phyloP scores from a whole-genome alignment of 1,284 basidiomycete species.

The Sanguinoderma infundibulare region DNA sequence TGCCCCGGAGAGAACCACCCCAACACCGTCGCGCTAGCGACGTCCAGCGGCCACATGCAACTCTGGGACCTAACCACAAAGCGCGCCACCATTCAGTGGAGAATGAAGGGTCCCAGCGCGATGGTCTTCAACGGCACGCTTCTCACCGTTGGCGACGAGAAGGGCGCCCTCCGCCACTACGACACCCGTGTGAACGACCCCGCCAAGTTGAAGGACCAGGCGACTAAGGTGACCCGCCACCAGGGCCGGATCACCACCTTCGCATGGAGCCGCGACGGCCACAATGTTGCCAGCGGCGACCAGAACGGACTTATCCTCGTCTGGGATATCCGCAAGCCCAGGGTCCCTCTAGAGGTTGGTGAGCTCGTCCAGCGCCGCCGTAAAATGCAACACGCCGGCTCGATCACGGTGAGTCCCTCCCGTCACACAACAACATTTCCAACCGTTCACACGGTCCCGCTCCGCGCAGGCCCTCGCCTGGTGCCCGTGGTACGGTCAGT shows the following conservation, averaged over 20 bases:
- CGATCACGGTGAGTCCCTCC: slow-evolving; percentile 31
- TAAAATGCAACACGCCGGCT: slow-evolving; percentile 43
- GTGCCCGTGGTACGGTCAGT: slow-evolving; percentile 88
- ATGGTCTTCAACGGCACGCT: slow-evolving; percentile 53
- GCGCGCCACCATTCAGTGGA: slow-evolving; percentile 49
- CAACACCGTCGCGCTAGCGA: slow-evolving; percentile 50
- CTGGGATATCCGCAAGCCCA: slow-evolving; percentile 53
- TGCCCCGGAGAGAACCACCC: slow-evolving; percentile 44
- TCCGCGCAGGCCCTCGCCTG: slow-evolving; percentile 80
- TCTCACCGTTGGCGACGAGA: slow-evolving; percentile 51
- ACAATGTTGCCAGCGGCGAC: slow-evolving; percentile 57
- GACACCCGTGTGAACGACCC: slow-evolving; percentile 50
- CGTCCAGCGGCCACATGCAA: slow-evolving; percentile 51
- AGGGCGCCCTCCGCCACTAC: slow-evolving; percentile 56
- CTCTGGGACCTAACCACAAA: slow-evolving; percentile 55
- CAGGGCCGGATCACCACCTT: slow-evolving; percentile 51
- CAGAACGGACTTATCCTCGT: slow-evolving; percentile 53
- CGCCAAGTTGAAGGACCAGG: slow-evolving; percentile 56
- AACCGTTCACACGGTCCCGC: not conserved
- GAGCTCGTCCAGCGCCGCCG: slow-evolving; percentile 56
- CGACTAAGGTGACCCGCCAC: slow-evolving; percentile 53
- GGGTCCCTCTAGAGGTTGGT: slow-evolving; percentile 54
- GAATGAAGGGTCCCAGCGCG: slow-evolving; percentile 47
- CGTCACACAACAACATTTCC: not conserved
- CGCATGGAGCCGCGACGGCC: slow-evolving; percentile 53